These are phyloP conservation scores for Pterula multifida DNA, from an alignment of 1,284 basidiomycete genomes.

Conservation along the genomic window DNA sequence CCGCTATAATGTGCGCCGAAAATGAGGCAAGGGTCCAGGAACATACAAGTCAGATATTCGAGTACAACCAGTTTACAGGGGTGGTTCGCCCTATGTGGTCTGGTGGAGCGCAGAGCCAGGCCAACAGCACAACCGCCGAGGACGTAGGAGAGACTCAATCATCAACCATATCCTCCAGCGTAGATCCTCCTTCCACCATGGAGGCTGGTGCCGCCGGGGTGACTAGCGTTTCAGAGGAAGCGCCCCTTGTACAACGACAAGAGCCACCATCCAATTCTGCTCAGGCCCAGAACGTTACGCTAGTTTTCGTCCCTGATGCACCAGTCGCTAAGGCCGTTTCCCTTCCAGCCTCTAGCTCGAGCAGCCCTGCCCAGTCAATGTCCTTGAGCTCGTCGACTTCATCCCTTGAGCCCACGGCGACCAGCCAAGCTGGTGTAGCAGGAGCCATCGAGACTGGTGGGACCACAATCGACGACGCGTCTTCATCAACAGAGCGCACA, in stretches of 20 bases:
- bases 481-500: constrained; percentile 10
- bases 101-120: constrained; percentile 8
- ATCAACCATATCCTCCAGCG: not conserved
- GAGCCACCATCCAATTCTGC: constrained; percentile 8
- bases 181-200: constrained; percentile 2
- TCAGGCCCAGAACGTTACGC: constrained; percentile 27
- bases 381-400: constrained; percentile 10
- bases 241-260: constrained; percentile 7
- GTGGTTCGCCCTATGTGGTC: constrained; percentile 42
- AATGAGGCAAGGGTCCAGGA: constrained; percentile 11
- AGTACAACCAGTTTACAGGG: constrained; percentile 35
- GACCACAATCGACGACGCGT: no score
- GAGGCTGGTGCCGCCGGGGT: constrained; percentile 4
- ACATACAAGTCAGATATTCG: constrained; percentile 46
- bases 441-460: not conserved
- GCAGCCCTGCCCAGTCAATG: constrained; percentile 11
- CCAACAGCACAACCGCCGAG: not conserved
- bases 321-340: constrained; percentile 12
- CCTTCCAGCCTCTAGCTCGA: constrained; percentile 13
- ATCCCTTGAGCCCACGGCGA: constrained; percentile 7
- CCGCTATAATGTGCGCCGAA: constrained; percentile 29
- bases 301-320: constrained; percentile 29
- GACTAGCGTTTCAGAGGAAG: constrained; percentile 1
- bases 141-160: not conserved
- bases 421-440: not conserved